Percentiles rank a stretch among this genome's conserved stretches.
Evolutionary conservation across 805 yeast genomes (phyloP).

Genomic region (Candida chilensis): DNA sequence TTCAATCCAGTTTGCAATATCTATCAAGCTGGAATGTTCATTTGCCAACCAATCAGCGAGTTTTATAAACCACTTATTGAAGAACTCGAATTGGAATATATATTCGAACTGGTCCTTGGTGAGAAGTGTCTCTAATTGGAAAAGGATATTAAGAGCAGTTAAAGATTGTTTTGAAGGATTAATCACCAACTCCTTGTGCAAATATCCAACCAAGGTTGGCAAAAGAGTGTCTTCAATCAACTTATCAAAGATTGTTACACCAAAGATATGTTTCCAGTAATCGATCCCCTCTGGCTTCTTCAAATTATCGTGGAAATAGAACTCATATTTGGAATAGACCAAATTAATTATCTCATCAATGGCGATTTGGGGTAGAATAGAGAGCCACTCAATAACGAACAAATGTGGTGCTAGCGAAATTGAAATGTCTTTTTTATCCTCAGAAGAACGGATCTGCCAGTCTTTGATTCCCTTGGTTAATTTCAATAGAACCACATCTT

Average conservation of each 20-base stretch:
- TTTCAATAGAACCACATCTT: conserved; percentile 23
- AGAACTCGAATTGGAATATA: conserved; percentile 20
- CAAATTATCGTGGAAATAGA: conserved; percentile 3
- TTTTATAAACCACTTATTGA: conserved; percentile 24
- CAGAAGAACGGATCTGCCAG: conserved; percentile 18
- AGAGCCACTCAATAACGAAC: conserved; percentile 11
- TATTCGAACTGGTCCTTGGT: conserved; percentile 6
- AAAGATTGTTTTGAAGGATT: conserved; percentile 14
- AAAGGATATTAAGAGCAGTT: conserved; percentile 7
- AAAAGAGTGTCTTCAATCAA: conserved; percentile 5
- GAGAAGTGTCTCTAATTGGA: conserved; percentile 12
- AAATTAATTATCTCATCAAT: conserved; percentile 5
- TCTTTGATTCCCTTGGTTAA: conserved; percentile 17
- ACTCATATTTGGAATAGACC: conserved; percentile 8
- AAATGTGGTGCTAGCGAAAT: conserved; percentile 7
- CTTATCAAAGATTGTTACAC: conserved; percentile 4
- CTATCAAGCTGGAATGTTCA: conserved; percentile 6
- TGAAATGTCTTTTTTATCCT: conserved; percentile 7
- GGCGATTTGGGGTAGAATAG: conserved; percentile 4
- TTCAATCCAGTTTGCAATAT: conserved; percentile 16
- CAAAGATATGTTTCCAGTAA: conserved; percentile 6
- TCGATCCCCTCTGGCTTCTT: conserved; percentile 1
- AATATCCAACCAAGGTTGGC: conserved; percentile 5
- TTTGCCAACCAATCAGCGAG: conserved; percentile 15
- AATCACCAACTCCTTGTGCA: conserved; percentile 7